Conservation (phyloP, 305 asterid genomes). For the Fraxinus platypoda region DNA sequence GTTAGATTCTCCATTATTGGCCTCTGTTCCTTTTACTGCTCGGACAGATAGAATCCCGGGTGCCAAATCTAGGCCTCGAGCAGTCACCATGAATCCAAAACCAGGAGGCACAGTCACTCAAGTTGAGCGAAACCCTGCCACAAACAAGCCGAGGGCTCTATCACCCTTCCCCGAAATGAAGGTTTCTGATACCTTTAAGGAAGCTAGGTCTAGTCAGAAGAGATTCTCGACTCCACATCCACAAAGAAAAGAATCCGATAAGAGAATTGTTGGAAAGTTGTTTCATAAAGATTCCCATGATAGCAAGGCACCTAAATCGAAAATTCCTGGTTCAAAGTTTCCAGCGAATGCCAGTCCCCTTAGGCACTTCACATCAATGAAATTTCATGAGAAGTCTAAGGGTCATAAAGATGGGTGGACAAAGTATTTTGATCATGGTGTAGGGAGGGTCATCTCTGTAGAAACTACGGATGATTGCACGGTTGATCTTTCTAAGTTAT, state of each 20-base stretch:
- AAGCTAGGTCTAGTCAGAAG: slow-evolving; percentile 62
- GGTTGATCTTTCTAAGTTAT: slow-evolving; percentile 70
- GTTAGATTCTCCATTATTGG: slow-evolving; percentile 54
- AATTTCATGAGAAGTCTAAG: slow-evolving; percentile 47
- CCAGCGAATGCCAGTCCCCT: slow-evolving; percentile 47
- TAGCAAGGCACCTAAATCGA: slow-evolving; percentile 25
- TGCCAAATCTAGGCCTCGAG: slow-evolving; percentile 36
- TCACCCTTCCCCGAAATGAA: slow-evolving; percentile 64
- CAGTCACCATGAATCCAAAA: slow-evolving; percentile 22
- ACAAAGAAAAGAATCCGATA: slow-evolving; percentile 47
- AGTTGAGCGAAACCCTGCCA: slow-evolving; percentile 41
- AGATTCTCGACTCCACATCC: slow-evolving; percentile 78
- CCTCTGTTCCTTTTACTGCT: slow-evolving; percentile 37
- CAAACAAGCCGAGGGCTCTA: slow-evolving; percentile 57
- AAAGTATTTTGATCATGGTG: slow-evolving; percentile 76
- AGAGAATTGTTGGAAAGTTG: slow-evolving; percentile 38
- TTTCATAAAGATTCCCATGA: slow-evolving; percentile 39
- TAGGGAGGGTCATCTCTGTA: slow-evolving; percentile 75
- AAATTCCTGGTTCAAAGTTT: slow-evolving; percentile 38
- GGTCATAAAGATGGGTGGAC: slow-evolving; percentile 63
- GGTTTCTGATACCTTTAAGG: slow-evolving; percentile 69
- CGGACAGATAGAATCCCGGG: slow-evolving; percentile 28
- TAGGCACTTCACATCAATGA: slow-evolving; percentile 49
- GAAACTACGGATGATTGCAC: slow-evolving; percentile 61
- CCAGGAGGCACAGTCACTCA: slow-evolving; percentile 38